Evolutionary conservation across 345 rosid genomes (phyloP).

Genomic region (Boechera stricta): DNA sequence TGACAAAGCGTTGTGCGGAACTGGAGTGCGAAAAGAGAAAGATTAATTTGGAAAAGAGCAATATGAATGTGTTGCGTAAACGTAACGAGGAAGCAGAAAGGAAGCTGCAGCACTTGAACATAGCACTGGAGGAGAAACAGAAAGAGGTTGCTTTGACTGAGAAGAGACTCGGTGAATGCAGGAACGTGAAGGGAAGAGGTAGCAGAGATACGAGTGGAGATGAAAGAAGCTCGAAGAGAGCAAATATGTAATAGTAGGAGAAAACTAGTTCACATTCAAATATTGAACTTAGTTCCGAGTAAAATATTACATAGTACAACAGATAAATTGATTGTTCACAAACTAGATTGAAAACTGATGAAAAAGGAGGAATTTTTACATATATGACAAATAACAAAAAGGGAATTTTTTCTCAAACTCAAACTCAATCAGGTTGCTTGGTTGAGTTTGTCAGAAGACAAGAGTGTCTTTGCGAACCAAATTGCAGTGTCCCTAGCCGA

Average conservation of each 20-base stretch:
- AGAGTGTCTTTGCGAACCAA: constrained; percentile 89
- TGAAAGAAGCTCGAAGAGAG: constrained; percentile 5
- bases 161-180: constrained; percentile 1
- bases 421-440: constrained; percentile 52
- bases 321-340: constrained; percentile 21
- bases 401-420: background rate
- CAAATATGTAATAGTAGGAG: constrained; percentile 9
- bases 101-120: background rate
- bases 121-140: background rate
- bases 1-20: background rate
- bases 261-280: constrained; percentile 27
- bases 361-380: constrained; percentile 26
- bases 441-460: constrained; percentile 75
- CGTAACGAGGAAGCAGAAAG: background rate
- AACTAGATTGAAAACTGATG: constrained; percentile 19
- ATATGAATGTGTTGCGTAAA: background rate
- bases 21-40: background rate
- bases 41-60: background rate
- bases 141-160: background rate
- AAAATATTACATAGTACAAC: constrained; percentile 19
- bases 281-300: constrained; percentile 6
- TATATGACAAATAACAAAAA: constrained; percentile 19
- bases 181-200: background rate
- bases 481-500: constrained; percentile 98
- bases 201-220: background rate